Conservation (phyloP, 2,329 filamentous ascomycete species). For the Whalleya microplaca region DNA sequence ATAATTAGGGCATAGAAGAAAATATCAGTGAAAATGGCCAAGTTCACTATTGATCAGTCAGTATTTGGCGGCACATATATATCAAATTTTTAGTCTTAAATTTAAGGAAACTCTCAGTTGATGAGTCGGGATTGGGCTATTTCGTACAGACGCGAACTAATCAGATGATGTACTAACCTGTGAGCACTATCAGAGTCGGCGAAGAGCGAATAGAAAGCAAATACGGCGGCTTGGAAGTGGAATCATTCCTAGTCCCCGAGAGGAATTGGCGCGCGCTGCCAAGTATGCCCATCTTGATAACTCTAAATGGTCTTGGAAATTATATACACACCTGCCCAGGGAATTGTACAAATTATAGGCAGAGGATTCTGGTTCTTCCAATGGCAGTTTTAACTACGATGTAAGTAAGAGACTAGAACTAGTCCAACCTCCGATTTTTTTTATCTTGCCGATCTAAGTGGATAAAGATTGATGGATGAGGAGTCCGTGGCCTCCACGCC, state of each 20-base stretch:
- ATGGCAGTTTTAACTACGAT: too few relatives aligned
- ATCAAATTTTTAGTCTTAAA: too few relatives aligned
- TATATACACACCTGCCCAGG: not conserved
- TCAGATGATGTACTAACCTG: conserved; percentile 37
- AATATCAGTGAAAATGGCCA: conserved; percentile 54
- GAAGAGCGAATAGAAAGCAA: conserved; percentile 46
- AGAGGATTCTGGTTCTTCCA: not conserved
- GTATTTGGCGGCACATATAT: not conserved
- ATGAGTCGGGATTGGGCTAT: too few relatives aligned
- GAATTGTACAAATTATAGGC: not conserved
- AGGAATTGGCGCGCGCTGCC: conserved; percentile 31
- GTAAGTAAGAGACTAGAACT: too few relatives aligned
- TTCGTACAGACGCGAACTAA: too few relatives aligned
- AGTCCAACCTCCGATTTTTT: too few relatives aligned
- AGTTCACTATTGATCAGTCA: conserved; percentile 27
- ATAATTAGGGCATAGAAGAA: conserved; percentile 69
- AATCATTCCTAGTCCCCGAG: conserved; percentile 31
- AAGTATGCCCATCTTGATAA: conserved; percentile 23
- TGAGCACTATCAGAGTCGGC: conserved; percentile 41
- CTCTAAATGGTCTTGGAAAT: not conserved
- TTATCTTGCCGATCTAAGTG: too few relatives aligned
- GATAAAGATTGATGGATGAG: too few relatives aligned
- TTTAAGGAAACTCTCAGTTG: too few relatives aligned
- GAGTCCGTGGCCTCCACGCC: too few relatives aligned
- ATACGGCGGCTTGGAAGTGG: conserved; percentile 37